Conservation (phyloP, 208 protist species). For the Leishmania amazonensis region DNA sequence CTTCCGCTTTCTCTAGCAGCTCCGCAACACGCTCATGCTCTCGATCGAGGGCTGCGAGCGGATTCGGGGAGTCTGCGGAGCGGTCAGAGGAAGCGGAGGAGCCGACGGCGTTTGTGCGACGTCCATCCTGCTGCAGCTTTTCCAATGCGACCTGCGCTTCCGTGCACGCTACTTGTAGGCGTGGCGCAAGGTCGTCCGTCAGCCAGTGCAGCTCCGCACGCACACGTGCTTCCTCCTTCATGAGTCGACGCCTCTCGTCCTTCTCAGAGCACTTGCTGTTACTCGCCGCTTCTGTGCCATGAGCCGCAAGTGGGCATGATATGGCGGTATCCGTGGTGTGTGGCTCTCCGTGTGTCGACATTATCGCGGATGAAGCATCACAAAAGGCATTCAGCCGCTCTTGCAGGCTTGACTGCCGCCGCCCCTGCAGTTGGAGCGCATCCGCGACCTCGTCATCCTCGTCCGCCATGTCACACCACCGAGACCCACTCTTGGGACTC, state of each 20-base stretch:
- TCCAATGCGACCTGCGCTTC: neutral
- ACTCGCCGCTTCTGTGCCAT: neutral
- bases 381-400: neutral
- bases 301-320: neutral
- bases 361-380: neutral
- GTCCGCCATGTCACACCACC: neutral
- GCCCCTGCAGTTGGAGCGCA: slow-evolving; percentile 4
- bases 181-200: slow-evolving; percentile 2
- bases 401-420: slow-evolving; percentile 12
- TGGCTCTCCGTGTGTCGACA: neutral
- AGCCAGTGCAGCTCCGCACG: slow-evolving; percentile 25
- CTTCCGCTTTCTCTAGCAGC: neutral
- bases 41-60: neutral
- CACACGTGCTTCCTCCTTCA: slow-evolving; percentile 15
- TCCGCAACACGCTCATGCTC: neutral
- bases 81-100: neutral
- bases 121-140: neutral
- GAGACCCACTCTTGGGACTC: neutral
- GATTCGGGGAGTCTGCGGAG: neutral
- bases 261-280: neutral
- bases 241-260: slow-evolving; percentile 7
- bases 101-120: neutral
- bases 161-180: neutral
- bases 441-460: neutral
- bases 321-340: neutral